These are phyloP conservation scores for Pueraria montana DNA, from an alignment of 306 rosid species.

Conservation along the genomic window DNA sequence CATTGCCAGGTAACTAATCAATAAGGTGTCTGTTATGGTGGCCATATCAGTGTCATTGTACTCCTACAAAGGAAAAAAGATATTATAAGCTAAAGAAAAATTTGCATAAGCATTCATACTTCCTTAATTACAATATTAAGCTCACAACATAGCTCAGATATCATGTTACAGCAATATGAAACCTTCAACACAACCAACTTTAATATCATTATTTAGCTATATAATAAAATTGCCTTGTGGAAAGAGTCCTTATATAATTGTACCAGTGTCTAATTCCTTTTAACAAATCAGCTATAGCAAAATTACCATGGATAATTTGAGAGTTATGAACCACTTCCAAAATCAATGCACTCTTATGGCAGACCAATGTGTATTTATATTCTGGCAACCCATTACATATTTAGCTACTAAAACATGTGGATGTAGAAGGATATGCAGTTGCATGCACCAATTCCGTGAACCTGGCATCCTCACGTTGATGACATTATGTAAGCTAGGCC, in stretches of 20 bases:
- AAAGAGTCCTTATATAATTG: neutral
- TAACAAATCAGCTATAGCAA: conserved; percentile 3
- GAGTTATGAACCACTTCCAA: neutral
- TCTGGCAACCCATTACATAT: neutral
- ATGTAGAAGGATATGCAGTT: too few relatives aligned
- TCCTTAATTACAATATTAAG: too few relatives aligned
- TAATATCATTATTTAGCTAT: neutral
- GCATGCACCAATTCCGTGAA: too few relatives aligned
- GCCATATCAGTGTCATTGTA: too few relatives aligned
- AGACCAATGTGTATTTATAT: neutral
- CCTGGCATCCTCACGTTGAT: too few relatives aligned
- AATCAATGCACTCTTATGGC: neutral
- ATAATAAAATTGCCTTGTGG: neutral
- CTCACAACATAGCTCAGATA: neutral
- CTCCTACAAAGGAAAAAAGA: conserved; percentile 63
- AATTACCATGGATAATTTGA: conserved; percentile 34
- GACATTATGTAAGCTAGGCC: too few relatives aligned
- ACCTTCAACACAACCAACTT: conserved; percentile 13
- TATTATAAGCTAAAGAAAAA: conserved; percentile 16
- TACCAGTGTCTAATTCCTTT: neutral
- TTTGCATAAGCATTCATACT: conserved; percentile 1
- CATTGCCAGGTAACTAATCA: conserved; percentile 91
- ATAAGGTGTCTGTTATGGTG: too few relatives aligned
- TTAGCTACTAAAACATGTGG: neutral
- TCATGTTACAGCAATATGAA: conserved; percentile 25